phyloP scores from a whole-genome alignment of 2,329 filamentous ascomycete species.

The Alternaria consortialis region DNA sequence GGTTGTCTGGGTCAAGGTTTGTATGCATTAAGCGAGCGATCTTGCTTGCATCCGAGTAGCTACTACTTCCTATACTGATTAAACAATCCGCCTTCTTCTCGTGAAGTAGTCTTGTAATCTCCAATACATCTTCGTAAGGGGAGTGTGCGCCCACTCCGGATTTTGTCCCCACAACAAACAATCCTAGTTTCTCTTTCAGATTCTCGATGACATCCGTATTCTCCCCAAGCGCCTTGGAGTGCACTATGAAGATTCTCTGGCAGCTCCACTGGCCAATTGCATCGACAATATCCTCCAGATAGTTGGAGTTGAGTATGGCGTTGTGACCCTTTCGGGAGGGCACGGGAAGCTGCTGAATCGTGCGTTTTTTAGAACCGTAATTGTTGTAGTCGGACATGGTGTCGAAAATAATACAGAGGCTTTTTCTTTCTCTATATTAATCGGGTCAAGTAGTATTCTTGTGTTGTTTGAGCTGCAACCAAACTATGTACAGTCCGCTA shows the following conservation, averaged over 20 bases:
- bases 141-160: conserved; percentile 34
- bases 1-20: conserved; percentile 20
- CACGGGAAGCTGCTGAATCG: conserved; percentile 31
- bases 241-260: conserved; percentile 27
- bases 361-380: conserved; percentile 18
- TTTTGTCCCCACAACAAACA: conserved; percentile 27
- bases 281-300: conserved; percentile 26
- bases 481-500: not conserved
- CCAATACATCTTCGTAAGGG: conserved; percentile 35
- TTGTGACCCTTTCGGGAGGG: conserved; percentile 25
- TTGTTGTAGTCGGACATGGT: conserved; percentile 11
- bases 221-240: conserved; percentile 31
- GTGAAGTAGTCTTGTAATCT: conserved; percentile 26
- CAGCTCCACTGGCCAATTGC: conserved; percentile 29
- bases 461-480: not conserved
- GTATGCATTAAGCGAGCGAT: conserved; percentile 33
- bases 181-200: conserved; percentile 27
- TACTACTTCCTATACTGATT: conserved; percentile 35
- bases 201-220: conserved; percentile 26
- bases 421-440: not conserved
- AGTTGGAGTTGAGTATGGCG: conserved; percentile 27
- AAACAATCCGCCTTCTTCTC: conserved; percentile 31
- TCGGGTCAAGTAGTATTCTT: not conserved
- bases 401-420: not conserved
- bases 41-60: conserved; percentile 41